Evolutionary conservation across 306 rosid genomes (phyloP).

Genomic region (Dryas alaskensis): DNA sequence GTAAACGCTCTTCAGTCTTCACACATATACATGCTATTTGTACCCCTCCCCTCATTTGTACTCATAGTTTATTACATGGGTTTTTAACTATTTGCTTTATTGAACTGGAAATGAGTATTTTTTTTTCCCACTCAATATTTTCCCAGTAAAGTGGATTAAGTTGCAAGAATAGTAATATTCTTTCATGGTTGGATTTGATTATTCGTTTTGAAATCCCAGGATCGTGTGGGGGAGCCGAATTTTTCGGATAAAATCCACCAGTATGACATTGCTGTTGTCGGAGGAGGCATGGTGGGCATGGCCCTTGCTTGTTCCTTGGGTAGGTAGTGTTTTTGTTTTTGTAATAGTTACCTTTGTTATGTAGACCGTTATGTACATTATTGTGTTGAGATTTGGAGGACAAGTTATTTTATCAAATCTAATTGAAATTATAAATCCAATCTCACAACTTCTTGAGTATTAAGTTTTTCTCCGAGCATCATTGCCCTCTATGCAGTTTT

Average conservation of each 20-base stretch:
- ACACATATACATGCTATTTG: background rate
- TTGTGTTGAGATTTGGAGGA: background rate
- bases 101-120: background rate
- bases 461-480: background rate
- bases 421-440: background rate
- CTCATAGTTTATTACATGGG: background rate
- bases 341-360: constrained; percentile 2
- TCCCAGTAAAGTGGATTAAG: background rate
- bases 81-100: background rate
- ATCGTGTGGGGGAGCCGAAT: constrained; percentile 38
- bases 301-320: constrained; percentile 95
- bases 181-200: constrained; percentile 11
- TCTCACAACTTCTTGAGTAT: background rate
- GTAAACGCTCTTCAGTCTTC: constrained; percentile 35
- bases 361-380: constrained; percentile 2
- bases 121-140: background rate
- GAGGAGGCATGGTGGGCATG: constrained; percentile 98
- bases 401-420: background rate
- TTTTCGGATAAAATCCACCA: constrained; percentile 35
- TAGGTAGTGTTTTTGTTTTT: constrained; percentile 37
- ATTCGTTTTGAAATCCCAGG: constrained; percentile 42
- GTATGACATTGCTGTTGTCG: constrained; percentile 91
- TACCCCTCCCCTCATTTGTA: too few species aligned
- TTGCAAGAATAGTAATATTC: background rate
- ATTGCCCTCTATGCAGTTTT: background rate